Evolutionary conservation across 805 yeast species (phyloP), one percentile per base, ranked within the genome.

Genomic region (Candida quercuum): DNA sequence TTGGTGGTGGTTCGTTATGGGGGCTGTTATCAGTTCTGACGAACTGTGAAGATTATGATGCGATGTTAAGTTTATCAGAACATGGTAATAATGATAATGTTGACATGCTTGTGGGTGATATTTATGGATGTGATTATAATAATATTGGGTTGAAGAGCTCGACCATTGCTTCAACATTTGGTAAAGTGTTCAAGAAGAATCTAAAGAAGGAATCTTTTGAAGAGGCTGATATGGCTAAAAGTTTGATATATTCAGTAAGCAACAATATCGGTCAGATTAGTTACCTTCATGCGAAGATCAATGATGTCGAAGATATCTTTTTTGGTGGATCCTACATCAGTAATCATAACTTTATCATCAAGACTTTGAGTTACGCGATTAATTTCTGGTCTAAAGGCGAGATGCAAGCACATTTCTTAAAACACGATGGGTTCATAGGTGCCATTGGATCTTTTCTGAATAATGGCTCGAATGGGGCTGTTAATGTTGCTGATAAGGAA

Each of bases 1-100:
- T 93, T 10, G 99, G 99, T 20, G 99, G 99, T 2, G 99, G 99
- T 2, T 93, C 99, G 0, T 69, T 93, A 15, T 93, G 99, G 99
- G 99, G 99, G 0, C 66, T 93, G 31, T 64, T 93, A 18, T 84
- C 96, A 2, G 65, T 93, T 35, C 69, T 93, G 23, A 93, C 99
- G 0, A 84, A 85, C 28, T 94, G 96, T 1, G 71, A 76, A 38
- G 84, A 86, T 33, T 93, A 87, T 55, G 96, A 89, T 56, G 95
- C 88, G 54, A 91, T 91, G 97, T 69, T 93, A 41, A 81, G 78
- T 47, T 81, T 87, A 84, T 96, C 98, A 0, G 80, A 77, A 19
- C 62, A 69, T 12, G 99, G 99, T 15, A 85, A 91, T 57, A 93
- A 93, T 59, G 78, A 87, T 31, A 82, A 85, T 48, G 95, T 93